phyloP scores from a whole-genome alignment of 139 green algal genomes.

The Closterium sp. region DNA sequence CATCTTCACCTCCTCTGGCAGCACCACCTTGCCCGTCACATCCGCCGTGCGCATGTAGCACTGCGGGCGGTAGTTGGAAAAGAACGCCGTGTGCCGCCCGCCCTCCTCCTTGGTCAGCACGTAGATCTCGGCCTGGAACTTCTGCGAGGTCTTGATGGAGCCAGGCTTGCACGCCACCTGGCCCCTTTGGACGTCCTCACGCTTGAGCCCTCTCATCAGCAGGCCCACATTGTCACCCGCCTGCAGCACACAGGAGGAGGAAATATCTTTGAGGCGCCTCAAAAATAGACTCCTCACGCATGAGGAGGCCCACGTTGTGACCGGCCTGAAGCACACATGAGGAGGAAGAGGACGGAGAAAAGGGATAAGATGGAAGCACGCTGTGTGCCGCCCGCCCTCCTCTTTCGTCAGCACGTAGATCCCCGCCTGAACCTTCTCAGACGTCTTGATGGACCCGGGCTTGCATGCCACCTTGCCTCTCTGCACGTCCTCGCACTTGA shows the following conservation, averaged over 20 bases:
- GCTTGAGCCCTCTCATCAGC: not conserved
- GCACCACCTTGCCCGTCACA: slow-evolving; percentile 79
- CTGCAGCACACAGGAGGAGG: too few relatives aligned
- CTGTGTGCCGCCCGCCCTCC: slow-evolving; percentile 95
- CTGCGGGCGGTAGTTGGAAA: slow-evolving; percentile 91
- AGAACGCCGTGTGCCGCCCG: slow-evolving; percentile 96
- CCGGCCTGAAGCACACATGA: not conserved
- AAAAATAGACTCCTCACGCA: not conserved
- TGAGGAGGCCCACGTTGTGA: not conserved
- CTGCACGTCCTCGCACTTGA: too few relatives aligned
- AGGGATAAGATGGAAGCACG: slow-evolving; percentile 98
- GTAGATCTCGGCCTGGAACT: slow-evolving; percentile 91
- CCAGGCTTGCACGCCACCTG: slow-evolving; percentile 81
- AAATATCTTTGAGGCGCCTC: too few relatives aligned
- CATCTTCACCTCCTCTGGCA: slow-evolving; percentile 87
- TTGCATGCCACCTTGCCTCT: slow-evolving; percentile 71
- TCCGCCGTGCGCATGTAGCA: slow-evolving; percentile 98
- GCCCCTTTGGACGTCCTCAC: not conserved
- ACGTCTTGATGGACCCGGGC: slow-evolving; percentile 76
- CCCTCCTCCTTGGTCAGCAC: slow-evolving; percentile 97
- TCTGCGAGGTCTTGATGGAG: slow-evolving; percentile 71
- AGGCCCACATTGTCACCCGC: not conserved
- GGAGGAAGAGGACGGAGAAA: not conserved
- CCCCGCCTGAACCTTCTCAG: slow-evolving; percentile 78
- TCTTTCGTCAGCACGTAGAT: slow-evolving; percentile 97